Percentiles rank a stretch among this genome's conserved stretches.
Evolutionary conservation across 208 protist genomes (phyloP).

Genomic region (Leishmania mexicana): DNA sequence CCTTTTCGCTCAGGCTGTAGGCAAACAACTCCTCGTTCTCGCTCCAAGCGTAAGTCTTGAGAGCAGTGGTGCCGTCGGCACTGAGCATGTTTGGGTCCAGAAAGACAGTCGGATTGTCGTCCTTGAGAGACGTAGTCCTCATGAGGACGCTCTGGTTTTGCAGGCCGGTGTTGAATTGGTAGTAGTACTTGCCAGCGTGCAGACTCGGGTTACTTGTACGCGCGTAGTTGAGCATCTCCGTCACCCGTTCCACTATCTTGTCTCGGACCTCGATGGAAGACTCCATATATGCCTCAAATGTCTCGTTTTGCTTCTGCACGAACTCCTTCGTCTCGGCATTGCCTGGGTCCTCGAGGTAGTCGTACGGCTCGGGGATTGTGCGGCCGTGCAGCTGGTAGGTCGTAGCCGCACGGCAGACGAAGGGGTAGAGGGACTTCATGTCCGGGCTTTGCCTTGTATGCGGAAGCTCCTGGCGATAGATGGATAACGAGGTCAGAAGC

Average conservation of each 20-base stretch:
- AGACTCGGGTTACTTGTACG: conserved; percentile 73
- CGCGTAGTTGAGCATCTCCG: conserved; percentile 75
- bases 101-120: conserved; percentile 59
- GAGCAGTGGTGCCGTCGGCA: conserved; percentile 85
- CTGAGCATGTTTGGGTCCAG: conserved; percentile 92
- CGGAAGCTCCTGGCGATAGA: background rate
- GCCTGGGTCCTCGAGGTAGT: conserved; percentile 93
- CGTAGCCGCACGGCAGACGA: conserved; percentile 54
- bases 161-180: conserved; percentile 90
- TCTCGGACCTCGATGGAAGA: conserved; percentile 45
- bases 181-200: conserved; percentile 81
- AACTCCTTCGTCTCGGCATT: conserved; percentile 88
- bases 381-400: conserved; percentile 75
- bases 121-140: conserved; percentile 38
- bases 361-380: conserved; percentile 88
- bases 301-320: conserved; percentile 82
- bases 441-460: background rate
- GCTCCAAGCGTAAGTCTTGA: conserved; percentile 65
- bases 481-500: background rate
- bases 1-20: conserved; percentile 89
- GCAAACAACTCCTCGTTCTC: conserved; percentile 77
- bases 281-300: conserved; percentile 72
- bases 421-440: conserved; percentile 60
- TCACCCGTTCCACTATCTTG: conserved; percentile 64
- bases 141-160: conserved; percentile 91